A percentile compares a stretch with the other conserved stretches of the same genome.
These are phyloP conservation scores for Gilbertella persicaria DNA, from an alignment of 371 early-diverging fungal genomes.

Conservation along the genomic window DNA sequence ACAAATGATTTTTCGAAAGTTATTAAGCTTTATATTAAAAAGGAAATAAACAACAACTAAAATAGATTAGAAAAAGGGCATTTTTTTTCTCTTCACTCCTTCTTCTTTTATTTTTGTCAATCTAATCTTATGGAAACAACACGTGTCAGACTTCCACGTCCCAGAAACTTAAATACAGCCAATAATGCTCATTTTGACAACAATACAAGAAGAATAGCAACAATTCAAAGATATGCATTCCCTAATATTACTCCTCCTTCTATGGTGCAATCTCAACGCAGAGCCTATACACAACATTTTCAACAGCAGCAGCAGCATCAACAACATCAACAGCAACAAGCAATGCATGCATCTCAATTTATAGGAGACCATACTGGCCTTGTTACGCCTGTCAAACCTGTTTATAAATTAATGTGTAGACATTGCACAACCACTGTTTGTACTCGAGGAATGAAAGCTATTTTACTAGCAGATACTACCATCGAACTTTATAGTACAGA, in stretches of 20 bases:
- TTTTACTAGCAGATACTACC: constrained; percentile 86
- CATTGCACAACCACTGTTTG: constrained; percentile 59
- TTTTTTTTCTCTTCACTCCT: background rate
- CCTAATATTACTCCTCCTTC: constrained; percentile 21
- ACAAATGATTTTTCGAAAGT: background rate
- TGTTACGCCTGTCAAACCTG: constrained; percentile 35
- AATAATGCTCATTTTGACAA: background rate
- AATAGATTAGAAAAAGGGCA: background rate
- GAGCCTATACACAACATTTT: background rate
- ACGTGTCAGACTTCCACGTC: constrained; percentile 17
- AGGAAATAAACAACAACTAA: background rate
- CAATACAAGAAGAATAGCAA: constrained; percentile 1
- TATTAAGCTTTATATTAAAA: background rate
- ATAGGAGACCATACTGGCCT: constrained; percentile 5
- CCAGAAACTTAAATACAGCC: constrained; percentile 7
- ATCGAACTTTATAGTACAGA: constrained; percentile 89
- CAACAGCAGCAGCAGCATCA: constrained; percentile 2
- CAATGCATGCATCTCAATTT: background rate
- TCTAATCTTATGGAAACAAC: constrained; percentile 15
- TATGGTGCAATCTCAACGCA: constrained; percentile 17
- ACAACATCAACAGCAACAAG: constrained; percentile 7
- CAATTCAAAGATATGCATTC: constrained; percentile 14
- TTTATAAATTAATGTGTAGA: constrained; percentile 39
- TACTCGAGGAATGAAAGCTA: constrained; percentile 85
- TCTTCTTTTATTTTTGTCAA: constrained; percentile 1